Base-by-base conservation (phyloP, 2,329 filamentous ascomycete species). In the Emergomyces pasteurianus region DNA sequence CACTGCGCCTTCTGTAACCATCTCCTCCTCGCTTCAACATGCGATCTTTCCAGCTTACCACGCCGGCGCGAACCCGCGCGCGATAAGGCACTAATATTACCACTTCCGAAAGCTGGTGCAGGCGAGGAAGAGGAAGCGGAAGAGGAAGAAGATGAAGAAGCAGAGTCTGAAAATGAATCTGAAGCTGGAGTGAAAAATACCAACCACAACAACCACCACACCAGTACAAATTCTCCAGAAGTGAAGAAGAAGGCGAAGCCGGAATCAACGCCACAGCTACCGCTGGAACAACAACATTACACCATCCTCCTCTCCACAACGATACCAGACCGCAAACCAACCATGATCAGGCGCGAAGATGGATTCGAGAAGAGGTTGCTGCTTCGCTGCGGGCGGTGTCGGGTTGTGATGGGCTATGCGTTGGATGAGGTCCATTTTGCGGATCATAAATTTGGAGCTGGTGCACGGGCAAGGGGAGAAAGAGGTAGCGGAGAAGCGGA, bases 281-380 rank as follows among this genome's bases (percentile, higher is more conserved):
- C 8, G 36, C 47, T 8, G 26, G 36, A 31, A 50, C 61, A 42
- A 34, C 66, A 66, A 49, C 73, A 73, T 60, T 74, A 77, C 68
- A 81, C 81, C 63, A 81, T 81, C 10, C 73, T 82, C 0, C 75
- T 85, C 1, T 75, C 81, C 0, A 78, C 76, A 2, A 78, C 81
- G 0, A 67, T 74, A 1, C 72, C 74, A 0, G 81, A 83, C 61
- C 70, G 74, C 0, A 78, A 77, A 46, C 70, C 80, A 6, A 77
- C 78, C 12, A 73, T 86, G 0, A 74, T 86, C 7, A 74, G 80
- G 1, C 76, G 81, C 12, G 78, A 80, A 63, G 82, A 86, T 62
- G 86, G 86, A 5, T 88, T 88, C 63, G 86, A 89, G 75, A 88
- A 86, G 75, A 73, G 86, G 21, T 76, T 80, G 61, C 66, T 83